Conservation (phyloP, 1,284 basidiomycete genomes). For the Ustanciosporium gigantosporum region DNA sequence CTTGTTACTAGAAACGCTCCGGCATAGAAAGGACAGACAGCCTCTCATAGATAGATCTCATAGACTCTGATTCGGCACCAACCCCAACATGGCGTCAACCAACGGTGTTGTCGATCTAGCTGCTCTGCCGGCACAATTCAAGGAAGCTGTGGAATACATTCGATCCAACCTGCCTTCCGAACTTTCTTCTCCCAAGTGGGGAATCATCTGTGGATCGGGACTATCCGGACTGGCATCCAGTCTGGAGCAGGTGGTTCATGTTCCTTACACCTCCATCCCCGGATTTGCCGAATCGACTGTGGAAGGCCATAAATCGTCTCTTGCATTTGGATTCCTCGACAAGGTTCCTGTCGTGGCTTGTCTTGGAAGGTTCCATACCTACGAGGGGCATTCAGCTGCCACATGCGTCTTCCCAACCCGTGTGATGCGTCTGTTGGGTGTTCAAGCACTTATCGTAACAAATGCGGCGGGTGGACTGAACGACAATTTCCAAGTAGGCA, state of each 20-base stretch:
- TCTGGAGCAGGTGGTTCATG: constrained; percentile 25
- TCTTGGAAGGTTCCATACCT: constrained; percentile 81
- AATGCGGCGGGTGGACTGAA: constrained; percentile 81
- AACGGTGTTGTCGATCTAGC: too few relatives aligned
- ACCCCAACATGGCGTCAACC: too few relatives aligned
- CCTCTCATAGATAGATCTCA: too few relatives aligned
- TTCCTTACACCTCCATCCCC: constrained; percentile 42
- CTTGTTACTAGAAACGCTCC: too few relatives aligned
- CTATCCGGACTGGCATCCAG: constrained; percentile 33
- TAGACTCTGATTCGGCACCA: too few relatives aligned
- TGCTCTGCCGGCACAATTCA: constrained; percentile 29
- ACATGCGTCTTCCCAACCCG: constrained; percentile 72
- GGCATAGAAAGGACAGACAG: too few relatives aligned
- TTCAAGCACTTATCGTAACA: constrained; percentile 76
- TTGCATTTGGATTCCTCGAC: constrained; percentile 74
- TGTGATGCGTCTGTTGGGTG: constrained; percentile 73
- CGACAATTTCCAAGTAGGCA: constrained; percentile 74
- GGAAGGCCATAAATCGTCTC: constrained; percentile 72
- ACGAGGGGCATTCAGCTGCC: constrained; percentile 73
- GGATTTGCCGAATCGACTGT: constrained; percentile 64
- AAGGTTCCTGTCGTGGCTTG: constrained; percentile 76
- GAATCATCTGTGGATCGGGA: constrained; percentile 51
- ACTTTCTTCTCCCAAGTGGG: constrained; percentile 41
- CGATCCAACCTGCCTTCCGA: constrained; percentile 12
- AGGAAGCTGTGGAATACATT: constrained; percentile 34